These are phyloP conservation scores for Gossypium aridum DNA, from an alignment of 441 rosid species.

Conservation along the genomic window DNA sequence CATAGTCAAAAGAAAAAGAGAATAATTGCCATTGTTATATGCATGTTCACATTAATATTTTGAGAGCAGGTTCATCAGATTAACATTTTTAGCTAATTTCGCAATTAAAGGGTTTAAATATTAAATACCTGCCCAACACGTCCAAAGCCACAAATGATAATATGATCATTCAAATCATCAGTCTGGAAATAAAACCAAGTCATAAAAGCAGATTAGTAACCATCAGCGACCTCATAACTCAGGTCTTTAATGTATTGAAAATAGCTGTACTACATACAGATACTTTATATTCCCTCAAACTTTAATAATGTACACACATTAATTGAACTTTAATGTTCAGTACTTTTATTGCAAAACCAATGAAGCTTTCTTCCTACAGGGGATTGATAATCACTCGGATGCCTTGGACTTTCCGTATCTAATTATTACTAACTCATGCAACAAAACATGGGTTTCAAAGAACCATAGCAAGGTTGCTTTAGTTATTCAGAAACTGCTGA, in stretches of 20 bases:
- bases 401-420: not conserved
- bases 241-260: not conserved
- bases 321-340: not conserved
- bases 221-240: not conserved
- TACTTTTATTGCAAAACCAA: not conserved
- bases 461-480: constrained; percentile 10
- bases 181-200: constrained; percentile 50
- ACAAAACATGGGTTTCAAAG: constrained; percentile 14
- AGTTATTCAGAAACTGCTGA: constrained; percentile 1
- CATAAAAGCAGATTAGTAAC: constrained; percentile 15
- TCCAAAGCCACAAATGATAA: constrained; percentile 94
- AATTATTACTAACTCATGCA: not conserved
- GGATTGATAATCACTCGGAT: constrained; percentile 4
- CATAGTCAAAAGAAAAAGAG: constrained; percentile 12
- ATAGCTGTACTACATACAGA: not conserved
- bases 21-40: constrained; percentile 4
- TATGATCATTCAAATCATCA: constrained; percentile 96
- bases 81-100: constrained; percentile 4
- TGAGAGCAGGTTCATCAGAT: constrained; percentile 6
- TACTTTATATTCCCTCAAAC: not conserved
- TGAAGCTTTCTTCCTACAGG: not conserved
- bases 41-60: not conserved
- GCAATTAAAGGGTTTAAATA: constrained; percentile 3
- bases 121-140: constrained; percentile 91
- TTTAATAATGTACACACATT: not conserved